phyloP scores from a whole-genome alignment of 768 basidiomycete genomes.

The Pisolithus marmoratus region DNA sequence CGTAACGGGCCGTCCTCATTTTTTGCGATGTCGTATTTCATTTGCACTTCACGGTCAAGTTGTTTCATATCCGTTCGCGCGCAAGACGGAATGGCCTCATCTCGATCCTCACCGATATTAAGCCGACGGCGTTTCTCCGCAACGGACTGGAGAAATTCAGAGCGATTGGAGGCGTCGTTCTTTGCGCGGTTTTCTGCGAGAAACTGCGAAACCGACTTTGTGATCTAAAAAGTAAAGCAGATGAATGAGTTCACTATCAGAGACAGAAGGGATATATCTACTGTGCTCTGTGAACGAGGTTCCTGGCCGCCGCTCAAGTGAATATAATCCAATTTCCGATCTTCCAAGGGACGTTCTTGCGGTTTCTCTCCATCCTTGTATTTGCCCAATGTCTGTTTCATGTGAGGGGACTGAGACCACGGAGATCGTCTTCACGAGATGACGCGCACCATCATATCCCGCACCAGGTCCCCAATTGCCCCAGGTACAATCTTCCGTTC shows the following conservation, averaged over 20 bases:
- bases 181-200: conserved; percentile 65
- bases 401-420: background rate
- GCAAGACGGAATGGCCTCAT: conserved; percentile 46
- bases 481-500: conserved; percentile 52
- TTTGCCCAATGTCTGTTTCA: conserved; percentile 22
- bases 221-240: conserved; percentile 41
- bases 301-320: conserved; percentile 40
- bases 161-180: conserved; percentile 71
- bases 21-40: conserved; percentile 85
- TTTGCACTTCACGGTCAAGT: conserved; percentile 69
- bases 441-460: conserved; percentile 41
- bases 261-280: conserved; percentile 30
- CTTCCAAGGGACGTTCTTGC: conserved; percentile 43
- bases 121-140: conserved; percentile 48
- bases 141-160: conserved; percentile 62
- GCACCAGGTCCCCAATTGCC: conserved; percentile 48
- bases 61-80: conserved; percentile 70
- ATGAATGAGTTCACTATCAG: conserved; percentile 1
- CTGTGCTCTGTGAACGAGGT: conserved; percentile 53
- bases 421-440: background rate
- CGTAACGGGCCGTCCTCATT: conserved; percentile 74
- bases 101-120: conserved; percentile 28
- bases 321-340: conserved; percentile 63
- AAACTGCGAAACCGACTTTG: conserved; percentile 65
- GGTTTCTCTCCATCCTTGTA: conserved; percentile 23